Conservation (phyloP, 768 basidiomycete species). For the Lactifluus piperatus region DNA sequence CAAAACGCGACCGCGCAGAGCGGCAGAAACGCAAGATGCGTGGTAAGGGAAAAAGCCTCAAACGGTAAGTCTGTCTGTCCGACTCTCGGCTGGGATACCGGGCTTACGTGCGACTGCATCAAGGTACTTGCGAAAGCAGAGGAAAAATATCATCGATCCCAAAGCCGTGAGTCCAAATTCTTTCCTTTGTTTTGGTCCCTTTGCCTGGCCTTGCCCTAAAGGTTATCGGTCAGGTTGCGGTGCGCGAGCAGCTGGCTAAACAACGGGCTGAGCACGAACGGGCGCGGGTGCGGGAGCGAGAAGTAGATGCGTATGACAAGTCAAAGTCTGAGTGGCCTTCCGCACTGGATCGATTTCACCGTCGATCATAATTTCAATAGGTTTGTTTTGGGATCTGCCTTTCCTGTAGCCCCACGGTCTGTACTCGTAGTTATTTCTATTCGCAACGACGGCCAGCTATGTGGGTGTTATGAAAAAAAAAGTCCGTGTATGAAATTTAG, state of each 20-base stretch:
- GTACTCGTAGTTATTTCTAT: not conserved
- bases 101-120: not conserved
- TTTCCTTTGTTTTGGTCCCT: not conserved
- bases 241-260: conserved; percentile 34
- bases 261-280: conserved; percentile 28
- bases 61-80: conserved; percentile 40
- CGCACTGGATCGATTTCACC: conserved; percentile 35
- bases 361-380: not conserved
- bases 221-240: conserved; percentile 34
- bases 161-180: conserved; percentile 41
- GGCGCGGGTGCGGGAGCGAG: conserved; percentile 22
- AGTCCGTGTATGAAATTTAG: not conserved
- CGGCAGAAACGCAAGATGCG: conserved; percentile 75
- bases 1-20: conserved; percentile 29
- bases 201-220: conserved; percentile 20
- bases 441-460: not conserved
- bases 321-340: conserved; percentile 25
- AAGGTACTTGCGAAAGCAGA: conserved; percentile 76
- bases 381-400: not conserved
- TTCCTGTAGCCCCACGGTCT: not conserved
- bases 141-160: conserved; percentile 92
- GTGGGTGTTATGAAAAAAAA: conserved; percentile 3
- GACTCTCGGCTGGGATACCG: not conserved
- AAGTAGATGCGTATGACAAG: conserved; percentile 17
- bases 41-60: conserved; percentile 80